Percentiles rank a stretch among this genome's conserved stretches.
phyloP scores from a whole-genome alignment of 495 filamentous ascomycete species.

The Lasiosphaeria miniovina region DNA sequence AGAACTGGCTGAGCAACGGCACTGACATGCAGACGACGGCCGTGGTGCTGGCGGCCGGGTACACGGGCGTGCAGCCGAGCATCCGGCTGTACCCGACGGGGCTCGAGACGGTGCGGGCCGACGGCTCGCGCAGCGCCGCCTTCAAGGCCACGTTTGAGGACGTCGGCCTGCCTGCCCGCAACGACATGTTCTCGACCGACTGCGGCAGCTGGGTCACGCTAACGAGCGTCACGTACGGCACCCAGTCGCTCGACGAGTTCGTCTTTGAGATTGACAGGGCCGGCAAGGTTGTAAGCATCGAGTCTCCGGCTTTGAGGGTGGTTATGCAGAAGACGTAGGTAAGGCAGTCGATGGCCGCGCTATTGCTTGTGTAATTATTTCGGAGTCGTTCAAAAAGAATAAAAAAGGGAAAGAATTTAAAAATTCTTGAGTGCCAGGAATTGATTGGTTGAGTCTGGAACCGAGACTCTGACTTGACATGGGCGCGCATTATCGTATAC shows the following conservation, averaged over 20 bases:
- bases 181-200: conserved; percentile 41
- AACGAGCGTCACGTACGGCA: conserved; percentile 42
- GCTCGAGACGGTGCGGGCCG: conserved; percentile 26
- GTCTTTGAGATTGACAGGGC: conserved; percentile 42
- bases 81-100: conserved; percentile 52
- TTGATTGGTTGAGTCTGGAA: too few relatives aligned
- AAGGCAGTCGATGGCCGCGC: too few relatives aligned
- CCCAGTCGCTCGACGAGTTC: conserved; percentile 49
- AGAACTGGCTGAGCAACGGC: conserved; percentile 49
- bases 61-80: conserved; percentile 30
- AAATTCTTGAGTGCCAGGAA: too few relatives aligned
- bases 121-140: conserved; percentile 32
- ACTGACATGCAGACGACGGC: conserved; percentile 43
- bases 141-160: conserved; percentile 47
- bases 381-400: too few relatives aligned
- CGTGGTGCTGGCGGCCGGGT: conserved; percentile 32
- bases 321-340: conserved; percentile 18
- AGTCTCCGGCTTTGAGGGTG: conserved; percentile 41
- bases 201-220: conserved; percentile 51
- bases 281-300: conserved; percentile 42
- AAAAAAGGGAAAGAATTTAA: too few relatives aligned
- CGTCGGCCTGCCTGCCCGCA: conserved; percentile 24
- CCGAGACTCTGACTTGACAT: too few relatives aligned
- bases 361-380: too few relatives aligned
- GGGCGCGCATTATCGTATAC: too few relatives aligned